These are phyloP conservation scores for Arachis stenosperma DNA, from an alignment of 306 rosid genomes.

Conservation along the genomic window DNA sequence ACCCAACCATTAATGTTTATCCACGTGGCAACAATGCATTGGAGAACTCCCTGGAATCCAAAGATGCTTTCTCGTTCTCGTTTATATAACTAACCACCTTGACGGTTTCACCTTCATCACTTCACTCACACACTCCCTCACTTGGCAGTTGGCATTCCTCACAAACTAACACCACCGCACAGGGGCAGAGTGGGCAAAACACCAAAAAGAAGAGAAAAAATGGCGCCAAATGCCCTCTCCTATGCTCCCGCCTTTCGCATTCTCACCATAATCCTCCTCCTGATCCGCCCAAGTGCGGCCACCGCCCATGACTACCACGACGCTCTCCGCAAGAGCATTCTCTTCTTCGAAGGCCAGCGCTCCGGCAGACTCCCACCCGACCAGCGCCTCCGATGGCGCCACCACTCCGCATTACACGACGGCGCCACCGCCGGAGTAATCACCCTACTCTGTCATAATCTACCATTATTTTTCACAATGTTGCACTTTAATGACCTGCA, in stretches of 20 bases:
- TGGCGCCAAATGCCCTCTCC: constrained; percentile 49
- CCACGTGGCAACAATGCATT: constrained; percentile 55
- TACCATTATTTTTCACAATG: neutral
- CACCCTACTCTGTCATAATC: neutral
- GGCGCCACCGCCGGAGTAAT: constrained; percentile 79
- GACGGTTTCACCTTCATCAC: constrained; percentile 39
- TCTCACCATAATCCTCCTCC: constrained; percentile 43
- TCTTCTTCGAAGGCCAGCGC: constrained; percentile 99
- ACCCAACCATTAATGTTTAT: constrained; percentile 1
- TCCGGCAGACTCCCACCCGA: constrained; percentile 83
- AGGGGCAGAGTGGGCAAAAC: neutral
- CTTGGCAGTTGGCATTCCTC: neutral
- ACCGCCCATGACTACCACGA: constrained; percentile 71
- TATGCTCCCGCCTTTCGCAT: constrained; percentile 46
- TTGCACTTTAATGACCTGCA: constrained; percentile 14
- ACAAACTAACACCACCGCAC: neutral
- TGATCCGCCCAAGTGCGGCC: constrained; percentile 44
- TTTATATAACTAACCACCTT: constrained; percentile 55
- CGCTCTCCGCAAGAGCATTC: constrained; percentile 86
- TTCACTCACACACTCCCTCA: constrained; percentile 1
- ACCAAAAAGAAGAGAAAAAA: neutral
- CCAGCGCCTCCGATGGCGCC: constrained; percentile 93
- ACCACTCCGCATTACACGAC: constrained; percentile 83
- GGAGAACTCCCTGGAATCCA: constrained; percentile 69
- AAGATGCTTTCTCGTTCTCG: constrained; percentile 64